Conservation (phyloP, 2,329 filamentous ascomycete species). For the Ramichloridium luteum region DNA sequence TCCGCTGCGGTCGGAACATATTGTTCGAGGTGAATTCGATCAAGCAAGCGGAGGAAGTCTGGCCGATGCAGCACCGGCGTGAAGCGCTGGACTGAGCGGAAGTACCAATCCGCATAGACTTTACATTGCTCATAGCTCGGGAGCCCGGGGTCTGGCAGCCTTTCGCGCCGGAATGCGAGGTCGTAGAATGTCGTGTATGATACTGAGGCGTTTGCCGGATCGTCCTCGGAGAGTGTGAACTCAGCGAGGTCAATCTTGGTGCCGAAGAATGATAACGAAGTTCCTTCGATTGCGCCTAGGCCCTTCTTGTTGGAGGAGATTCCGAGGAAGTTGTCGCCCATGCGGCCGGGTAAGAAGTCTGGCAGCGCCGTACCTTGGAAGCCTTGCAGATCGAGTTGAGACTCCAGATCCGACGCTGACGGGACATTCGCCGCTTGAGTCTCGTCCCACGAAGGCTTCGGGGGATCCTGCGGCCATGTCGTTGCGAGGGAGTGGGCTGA, state of each 20-base stretch:
- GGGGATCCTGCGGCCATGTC: no score
- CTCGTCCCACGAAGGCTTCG: no score
- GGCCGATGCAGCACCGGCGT: slow-evolving; percentile 67
- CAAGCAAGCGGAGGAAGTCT: slow-evolving; percentile 56
- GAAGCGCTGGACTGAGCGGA: slow-evolving; percentile 59
- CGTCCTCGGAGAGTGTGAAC: slow-evolving; percentile 54
- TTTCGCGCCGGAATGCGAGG: slow-evolving; percentile 46
- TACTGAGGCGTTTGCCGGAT: slow-evolving; percentile 49
- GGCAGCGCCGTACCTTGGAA: slow-evolving; percentile 25
- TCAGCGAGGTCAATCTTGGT: slow-evolving; percentile 68
- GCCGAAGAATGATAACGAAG: slow-evolving; percentile 63
- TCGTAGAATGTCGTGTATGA: slow-evolving; percentile 60
- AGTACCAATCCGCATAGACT: slow-evolving; percentile 63
- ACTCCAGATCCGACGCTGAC: not conserved
- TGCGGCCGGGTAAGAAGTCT: slow-evolving; percentile 34
- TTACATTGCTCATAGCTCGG: slow-evolving; percentile 54
- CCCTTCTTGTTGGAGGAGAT: slow-evolving; percentile 50
- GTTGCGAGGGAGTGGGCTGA: slow-evolving; percentile 3
- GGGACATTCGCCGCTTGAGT: no score
- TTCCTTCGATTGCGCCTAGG: slow-evolving; percentile 63
- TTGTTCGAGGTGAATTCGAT: slow-evolving; percentile 49
- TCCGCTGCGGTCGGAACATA: slow-evolving; percentile 54
- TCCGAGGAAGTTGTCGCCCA: slow-evolving; percentile 54
- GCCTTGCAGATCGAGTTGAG: not conserved
- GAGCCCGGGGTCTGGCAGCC: slow-evolving; percentile 46